Evolutionary conservation across 2,329 filamentous ascomycete species (phyloP).

Genomic region (Colletotrichum cuscutae): DNA sequence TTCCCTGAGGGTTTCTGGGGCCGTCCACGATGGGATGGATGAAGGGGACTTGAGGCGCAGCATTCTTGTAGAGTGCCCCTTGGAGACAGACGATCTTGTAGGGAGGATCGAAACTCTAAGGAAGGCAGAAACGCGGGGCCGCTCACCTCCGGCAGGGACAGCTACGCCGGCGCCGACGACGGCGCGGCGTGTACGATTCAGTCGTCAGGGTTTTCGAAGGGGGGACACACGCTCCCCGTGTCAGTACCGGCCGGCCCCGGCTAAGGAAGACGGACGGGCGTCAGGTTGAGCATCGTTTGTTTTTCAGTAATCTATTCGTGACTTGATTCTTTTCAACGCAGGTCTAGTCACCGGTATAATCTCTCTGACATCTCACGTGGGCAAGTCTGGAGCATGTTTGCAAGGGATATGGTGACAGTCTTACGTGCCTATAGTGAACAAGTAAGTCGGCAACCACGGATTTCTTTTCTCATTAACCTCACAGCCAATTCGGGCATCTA

Average conservation of each 20-base stretch:
- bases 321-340: background rate
- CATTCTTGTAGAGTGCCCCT: background rate
- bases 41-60: background rate
- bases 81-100: background rate
- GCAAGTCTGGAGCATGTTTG: background rate
- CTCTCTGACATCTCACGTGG: background rate
- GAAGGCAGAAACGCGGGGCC: background rate
- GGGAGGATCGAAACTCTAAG: background rate
- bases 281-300: background rate
- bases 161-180: background rate
- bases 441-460: background rate
- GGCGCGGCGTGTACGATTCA: background rate
- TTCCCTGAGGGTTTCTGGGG: background rate
- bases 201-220: background rate
- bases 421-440: background rate
- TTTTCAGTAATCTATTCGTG: background rate
- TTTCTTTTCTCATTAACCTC: background rate
- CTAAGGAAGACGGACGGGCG: background rate
- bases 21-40: background rate
- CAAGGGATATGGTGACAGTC: background rate
- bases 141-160: background rate
- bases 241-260: background rate
- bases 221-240: background rate
- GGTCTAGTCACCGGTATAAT: background rate
- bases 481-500: background rate